Percentiles rank a stretch among this genome's conserved stretches.
These are phyloP conservation scores for Curvularia lunata DNA, from an alignment of 2,329 filamentous ascomycete genomes.

Conservation along the genomic window DNA sequence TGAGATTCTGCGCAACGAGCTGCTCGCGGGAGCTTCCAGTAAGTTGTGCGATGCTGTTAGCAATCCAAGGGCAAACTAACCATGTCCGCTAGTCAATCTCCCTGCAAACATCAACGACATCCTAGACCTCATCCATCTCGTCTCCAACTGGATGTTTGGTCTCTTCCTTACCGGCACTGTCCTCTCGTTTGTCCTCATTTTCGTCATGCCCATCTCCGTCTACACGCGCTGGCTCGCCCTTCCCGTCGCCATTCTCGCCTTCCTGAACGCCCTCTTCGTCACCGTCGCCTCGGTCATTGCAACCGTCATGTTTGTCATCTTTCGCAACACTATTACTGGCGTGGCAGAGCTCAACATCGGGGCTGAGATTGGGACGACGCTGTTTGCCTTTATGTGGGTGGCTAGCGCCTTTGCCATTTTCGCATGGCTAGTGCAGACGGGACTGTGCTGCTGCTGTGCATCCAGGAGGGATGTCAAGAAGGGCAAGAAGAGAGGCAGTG, in stretches of 20 bases:
- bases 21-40: slow-evolving; percentile 81
- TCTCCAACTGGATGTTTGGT: slow-evolving; percentile 86
- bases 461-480: slow-evolving; percentile 60
- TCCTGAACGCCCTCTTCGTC: slow-evolving; percentile 70
- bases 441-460: slow-evolving; percentile 79
- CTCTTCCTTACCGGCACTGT: slow-evolving; percentile 77
- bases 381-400: slow-evolving; percentile 92
- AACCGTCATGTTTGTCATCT: slow-evolving; percentile 83
- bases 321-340: slow-evolving; percentile 74
- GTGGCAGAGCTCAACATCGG: slow-evolving; percentile 78
- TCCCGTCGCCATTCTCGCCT: slow-evolving; percentile 70
- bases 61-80: background rate
- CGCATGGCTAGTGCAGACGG: slow-evolving; percentile 73
- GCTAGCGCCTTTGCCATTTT: slow-evolving; percentile 70
- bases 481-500: slow-evolving; percentile 54
- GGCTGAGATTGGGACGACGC: slow-evolving; percentile 71
- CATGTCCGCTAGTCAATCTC: slow-evolving; percentile 67
- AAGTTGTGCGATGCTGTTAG: slow-evolving; percentile 35
- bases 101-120: slow-evolving; percentile 76
- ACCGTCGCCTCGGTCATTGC: slow-evolving; percentile 75
- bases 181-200: slow-evolving; percentile 74
- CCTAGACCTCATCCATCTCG: slow-evolving; percentile 74
- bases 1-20: slow-evolving; percentile 76
- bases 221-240: slow-evolving; percentile 65
- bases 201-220: slow-evolving; percentile 63